Percentiles rank a stretch among this genome's conserved stretches.
Conservation (phyloP, 2,329 filamentous ascomycete genomes). For the Cercospora sesami region DNA sequence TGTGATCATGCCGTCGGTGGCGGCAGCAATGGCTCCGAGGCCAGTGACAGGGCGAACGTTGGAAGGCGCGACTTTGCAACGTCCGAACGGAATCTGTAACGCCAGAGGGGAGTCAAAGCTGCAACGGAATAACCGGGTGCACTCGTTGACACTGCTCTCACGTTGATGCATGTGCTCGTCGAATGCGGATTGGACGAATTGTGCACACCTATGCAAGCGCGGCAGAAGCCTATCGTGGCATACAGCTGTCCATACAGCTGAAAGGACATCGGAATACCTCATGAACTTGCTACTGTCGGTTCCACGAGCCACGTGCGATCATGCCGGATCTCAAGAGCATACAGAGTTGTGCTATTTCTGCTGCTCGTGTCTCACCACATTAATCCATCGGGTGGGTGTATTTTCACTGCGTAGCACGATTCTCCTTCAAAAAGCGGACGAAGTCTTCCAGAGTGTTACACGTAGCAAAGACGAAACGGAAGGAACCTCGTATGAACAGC, state of each 20-base stretch:
- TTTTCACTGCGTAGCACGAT: not conserved
- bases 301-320: not conserved
- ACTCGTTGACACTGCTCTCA: not conserved
- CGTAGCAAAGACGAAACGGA: not conserved
- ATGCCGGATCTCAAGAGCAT: too few species aligned
- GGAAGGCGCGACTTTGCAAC: not conserved
- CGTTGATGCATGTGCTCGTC: not conserved
- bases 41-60: not conserved
- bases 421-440: not conserved
- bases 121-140: not conserved
- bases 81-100: not conserved
- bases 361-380: not conserved
- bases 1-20: not conserved
- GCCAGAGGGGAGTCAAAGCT: not conserved
- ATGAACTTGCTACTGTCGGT: not conserved
- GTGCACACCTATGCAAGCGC: not conserved
- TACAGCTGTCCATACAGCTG: not conserved
- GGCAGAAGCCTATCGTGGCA: not conserved
- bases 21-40: not conserved
- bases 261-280: not conserved
- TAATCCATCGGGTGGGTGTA: not conserved
- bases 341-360: not conserved
- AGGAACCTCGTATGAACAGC: not conserved
- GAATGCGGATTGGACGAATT: not conserved
- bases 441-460: conserved; percentile 1